phyloP scores from a whole-genome alignment of 768 basidiomycete species.

The Coprinopsis cinerea region DNA sequence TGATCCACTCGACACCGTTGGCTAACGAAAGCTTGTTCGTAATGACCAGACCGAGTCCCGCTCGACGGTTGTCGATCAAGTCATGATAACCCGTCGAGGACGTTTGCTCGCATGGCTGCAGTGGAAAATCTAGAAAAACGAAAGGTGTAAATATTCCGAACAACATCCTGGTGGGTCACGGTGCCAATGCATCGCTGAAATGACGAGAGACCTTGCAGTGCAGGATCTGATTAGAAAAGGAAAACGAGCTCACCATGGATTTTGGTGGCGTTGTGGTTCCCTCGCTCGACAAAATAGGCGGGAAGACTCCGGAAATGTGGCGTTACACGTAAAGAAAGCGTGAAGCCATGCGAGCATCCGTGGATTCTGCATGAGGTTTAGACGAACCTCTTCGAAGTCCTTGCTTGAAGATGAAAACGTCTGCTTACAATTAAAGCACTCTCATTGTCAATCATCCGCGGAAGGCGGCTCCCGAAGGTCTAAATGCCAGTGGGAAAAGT shows the following conservation, averaged over 20 bases:
- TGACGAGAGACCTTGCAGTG: not conserved
- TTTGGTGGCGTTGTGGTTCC: constrained; percentile 4
- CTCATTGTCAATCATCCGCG: constrained; percentile 39
- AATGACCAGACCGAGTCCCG: not conserved
- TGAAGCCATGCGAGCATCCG: constrained; percentile 24
- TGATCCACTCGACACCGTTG: not conserved
- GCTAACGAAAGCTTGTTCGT: not conserved
- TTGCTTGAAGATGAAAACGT: constrained; percentile 18
- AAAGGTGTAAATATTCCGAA: not conserved
- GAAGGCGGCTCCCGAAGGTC: constrained; percentile 35
- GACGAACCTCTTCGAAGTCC: constrained; percentile 14
- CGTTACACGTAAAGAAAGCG: constrained; percentile 35
- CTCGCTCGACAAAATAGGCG: constrained; percentile 13
- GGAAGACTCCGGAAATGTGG: constrained; percentile 37
- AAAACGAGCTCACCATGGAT: not conserved
- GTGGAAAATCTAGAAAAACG: not conserved
- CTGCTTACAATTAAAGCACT: constrained; percentile 27
- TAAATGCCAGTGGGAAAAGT: constrained; percentile 31
- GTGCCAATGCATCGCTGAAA: constrained; percentile 1
- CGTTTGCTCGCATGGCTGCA: not conserved
- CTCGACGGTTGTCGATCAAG: not conserved
- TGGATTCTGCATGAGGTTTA: constrained; percentile 25
- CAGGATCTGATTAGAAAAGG: constrained; percentile 24
- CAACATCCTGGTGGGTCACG: constrained; percentile 1
- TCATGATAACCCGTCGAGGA: constrained; percentile 2